A percentile compares a stretch with the other conserved stretches of the same genome.
phyloP scores from a whole-genome alignment of 257 asterid species.

The Gentiana macrophylla region DNA sequence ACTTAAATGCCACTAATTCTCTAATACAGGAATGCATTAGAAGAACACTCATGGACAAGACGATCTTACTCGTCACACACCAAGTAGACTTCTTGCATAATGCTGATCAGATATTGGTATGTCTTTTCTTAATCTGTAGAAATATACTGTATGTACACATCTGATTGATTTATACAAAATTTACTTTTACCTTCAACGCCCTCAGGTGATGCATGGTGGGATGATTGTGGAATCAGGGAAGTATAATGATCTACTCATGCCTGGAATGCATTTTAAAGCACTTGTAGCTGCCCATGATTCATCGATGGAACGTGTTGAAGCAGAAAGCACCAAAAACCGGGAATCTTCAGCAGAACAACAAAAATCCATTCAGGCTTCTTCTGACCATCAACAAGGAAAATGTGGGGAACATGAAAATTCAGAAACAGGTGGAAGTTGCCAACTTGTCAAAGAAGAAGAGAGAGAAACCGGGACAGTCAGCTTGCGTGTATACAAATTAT shows the following conservation, averaged over 20 bases:
- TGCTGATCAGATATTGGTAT: conserved; percentile 75
- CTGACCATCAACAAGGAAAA: conserved; percentile 37
- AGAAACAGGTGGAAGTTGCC: conserved; percentile 30
- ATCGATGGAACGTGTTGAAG: conserved; percentile 91
- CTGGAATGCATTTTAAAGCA: conserved; percentile 62
- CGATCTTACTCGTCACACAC: conserved; percentile 81
- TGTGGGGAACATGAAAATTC: conserved; percentile 32
- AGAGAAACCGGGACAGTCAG: conserved; percentile 76
- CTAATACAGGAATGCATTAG: conserved; percentile 74
- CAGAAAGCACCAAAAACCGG: conserved; percentile 36
- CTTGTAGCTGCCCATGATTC: conserved; percentile 88
- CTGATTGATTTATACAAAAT: background rate
- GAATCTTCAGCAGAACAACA: conserved; percentile 22
- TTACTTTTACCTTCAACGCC: background rate
- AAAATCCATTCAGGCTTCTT: conserved; percentile 26
- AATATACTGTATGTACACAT: too few species aligned
- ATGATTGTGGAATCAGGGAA: conserved; percentile 77
- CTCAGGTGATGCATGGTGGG: conserved; percentile 93
- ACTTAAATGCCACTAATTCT: background rate
- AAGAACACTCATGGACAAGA: conserved; percentile 73
- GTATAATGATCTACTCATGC: conserved; percentile 41
- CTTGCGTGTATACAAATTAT: conserved; percentile 63
- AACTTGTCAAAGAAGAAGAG: conserved; percentile 88
- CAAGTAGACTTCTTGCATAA: conserved; percentile 99
- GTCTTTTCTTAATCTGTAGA: background rate